Conservation (phyloP, 148 eudicot genomes). For the Polygonum aviculare region DNA sequence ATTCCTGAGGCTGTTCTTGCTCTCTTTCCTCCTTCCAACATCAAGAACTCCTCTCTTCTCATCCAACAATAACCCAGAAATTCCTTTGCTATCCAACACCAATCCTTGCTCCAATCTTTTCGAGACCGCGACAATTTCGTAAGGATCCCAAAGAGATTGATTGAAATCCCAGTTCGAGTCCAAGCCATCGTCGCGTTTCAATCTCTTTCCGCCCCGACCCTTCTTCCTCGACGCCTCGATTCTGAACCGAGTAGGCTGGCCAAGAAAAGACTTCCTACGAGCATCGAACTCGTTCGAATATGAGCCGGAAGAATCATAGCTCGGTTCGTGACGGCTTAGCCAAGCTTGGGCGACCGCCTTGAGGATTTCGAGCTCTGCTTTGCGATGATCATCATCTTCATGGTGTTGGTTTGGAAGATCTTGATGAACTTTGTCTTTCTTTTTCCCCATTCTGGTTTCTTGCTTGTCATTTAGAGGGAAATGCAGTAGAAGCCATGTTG, state of each 20-base stretch:
- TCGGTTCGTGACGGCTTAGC: conserved; percentile 37
- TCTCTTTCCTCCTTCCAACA: conserved; percentile 37
- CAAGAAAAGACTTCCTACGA: conserved; percentile 32
- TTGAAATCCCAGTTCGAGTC: conserved; percentile 43
- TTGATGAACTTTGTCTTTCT: not conserved
- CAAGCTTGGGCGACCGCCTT: conserved; percentile 93
- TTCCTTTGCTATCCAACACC: conserved; percentile 24
- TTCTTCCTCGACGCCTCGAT: conserved; percentile 40
- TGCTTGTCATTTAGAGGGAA: not conserved
- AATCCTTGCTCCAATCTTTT: conserved; percentile 55
- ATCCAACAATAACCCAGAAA: not conserved
- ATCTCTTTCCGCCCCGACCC: not conserved
- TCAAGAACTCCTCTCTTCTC: conserved; percentile 19
- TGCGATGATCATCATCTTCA: not conserved
- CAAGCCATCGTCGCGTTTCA: too few species aligned
- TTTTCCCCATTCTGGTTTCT: not conserved
- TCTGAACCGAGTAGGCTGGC: conserved; percentile 51
- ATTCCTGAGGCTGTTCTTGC: conserved; percentile 62
- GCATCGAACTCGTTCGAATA: conserved; percentile 49
- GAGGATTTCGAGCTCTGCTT: conserved; percentile 41
- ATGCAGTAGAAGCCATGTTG: not conserved
- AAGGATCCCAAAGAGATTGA: conserved; percentile 75
- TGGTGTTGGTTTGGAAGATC: not conserved
- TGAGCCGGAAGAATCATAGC: not conserved
- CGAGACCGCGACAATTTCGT: conserved; percentile 62